These are phyloP conservation scores for Starmerella tilneyi DNA, from an alignment of 805 yeast genomes.

Conservation along the genomic window DNA sequence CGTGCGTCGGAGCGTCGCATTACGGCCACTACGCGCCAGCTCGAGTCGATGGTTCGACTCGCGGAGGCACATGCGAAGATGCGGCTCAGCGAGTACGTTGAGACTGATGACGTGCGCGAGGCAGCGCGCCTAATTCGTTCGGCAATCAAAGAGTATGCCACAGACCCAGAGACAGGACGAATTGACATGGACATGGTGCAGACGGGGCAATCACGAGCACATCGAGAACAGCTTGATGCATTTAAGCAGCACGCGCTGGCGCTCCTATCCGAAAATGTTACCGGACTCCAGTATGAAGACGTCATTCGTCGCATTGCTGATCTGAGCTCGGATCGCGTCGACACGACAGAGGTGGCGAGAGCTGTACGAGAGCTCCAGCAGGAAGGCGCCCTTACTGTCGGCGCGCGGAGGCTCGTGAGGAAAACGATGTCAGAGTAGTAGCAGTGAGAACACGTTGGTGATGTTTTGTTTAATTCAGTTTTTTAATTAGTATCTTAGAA, in stretches of 20 bases:
- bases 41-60: conserved; percentile 89
- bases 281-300: conserved; percentile 22
- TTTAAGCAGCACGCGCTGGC: conserved; percentile 20
- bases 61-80: conserved; percentile 96
- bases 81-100: conserved; percentile 66
- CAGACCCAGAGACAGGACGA: conserved; percentile 92
- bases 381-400: conserved; percentile 22
- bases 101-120: conserved; percentile 73
- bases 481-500: too few species aligned
- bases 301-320: conserved; percentile 21
- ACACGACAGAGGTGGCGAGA: conserved; percentile 14
- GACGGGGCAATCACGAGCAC: conserved; percentile 87
- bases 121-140: conserved; percentile 86
- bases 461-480: too few species aligned
- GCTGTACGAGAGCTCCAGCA: conserved; percentile 22
- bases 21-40: conserved; percentile 95
- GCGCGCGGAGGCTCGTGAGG: conserved; percentile 18
- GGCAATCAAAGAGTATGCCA: conserved; percentile 95
- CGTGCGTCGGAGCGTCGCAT: conserved; percentile 78
- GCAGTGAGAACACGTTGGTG: too few species aligned
- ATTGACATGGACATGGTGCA: conserved; percentile 96
- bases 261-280: conserved; percentile 16
- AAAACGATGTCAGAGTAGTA: conserved; percentile 7
- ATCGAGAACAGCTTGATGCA: conserved; percentile 30
- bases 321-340: conserved; percentile 21